A percentile compares a stretch with the other conserved stretches of the same genome.
Evolutionary conservation across 257 asterid genomes (phyloP).

Genomic region (Jaltomata sinuosa): DNA sequence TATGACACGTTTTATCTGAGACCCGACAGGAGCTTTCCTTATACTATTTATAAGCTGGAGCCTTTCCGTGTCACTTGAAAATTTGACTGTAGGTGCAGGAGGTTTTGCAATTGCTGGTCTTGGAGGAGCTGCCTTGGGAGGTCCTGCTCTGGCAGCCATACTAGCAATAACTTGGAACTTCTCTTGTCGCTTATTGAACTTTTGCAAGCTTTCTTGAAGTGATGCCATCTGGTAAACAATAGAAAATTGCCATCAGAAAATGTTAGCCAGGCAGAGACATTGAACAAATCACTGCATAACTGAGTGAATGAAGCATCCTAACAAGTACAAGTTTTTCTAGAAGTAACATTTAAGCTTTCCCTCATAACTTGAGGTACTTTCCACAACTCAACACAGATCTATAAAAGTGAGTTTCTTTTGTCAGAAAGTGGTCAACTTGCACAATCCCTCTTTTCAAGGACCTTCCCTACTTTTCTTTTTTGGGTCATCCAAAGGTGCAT

Average conservation of each 20-base stretch:
- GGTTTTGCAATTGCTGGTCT: constrained; percentile 40
- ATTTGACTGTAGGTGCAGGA: constrained; percentile 50
- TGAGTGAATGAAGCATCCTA: neutral
- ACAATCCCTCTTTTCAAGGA: neutral
- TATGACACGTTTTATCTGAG: constrained; percentile 91
- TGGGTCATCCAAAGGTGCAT: neutral
- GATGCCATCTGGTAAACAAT: constrained; percentile 35
- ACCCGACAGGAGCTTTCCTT: constrained; percentile 89
- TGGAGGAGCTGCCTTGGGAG: constrained; percentile 32
- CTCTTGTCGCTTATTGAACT: constrained; percentile 59
- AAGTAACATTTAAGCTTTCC: neutral
- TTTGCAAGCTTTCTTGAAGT: constrained; percentile 40
- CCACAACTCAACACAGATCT: neutral
- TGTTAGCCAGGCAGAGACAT: neutral
- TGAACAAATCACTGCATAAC: neutral
- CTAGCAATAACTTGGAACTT: constrained; percentile 42
- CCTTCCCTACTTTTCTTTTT: neutral
- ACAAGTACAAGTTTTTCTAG: neutral
- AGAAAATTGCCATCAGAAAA: neutral
- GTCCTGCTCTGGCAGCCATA: constrained; percentile 36
- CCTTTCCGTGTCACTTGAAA: constrained; percentile 74
- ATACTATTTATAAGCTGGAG: constrained; percentile 87
- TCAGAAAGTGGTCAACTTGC: neutral
- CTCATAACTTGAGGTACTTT: neutral
- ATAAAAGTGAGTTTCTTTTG: neutral